A percentile compares a stretch with the other conserved stretches of the same genome.
phyloP scores from a whole-genome alignment of 2,329 filamentous ascomycete species.

The Neofusicoccum sp. region DNA sequence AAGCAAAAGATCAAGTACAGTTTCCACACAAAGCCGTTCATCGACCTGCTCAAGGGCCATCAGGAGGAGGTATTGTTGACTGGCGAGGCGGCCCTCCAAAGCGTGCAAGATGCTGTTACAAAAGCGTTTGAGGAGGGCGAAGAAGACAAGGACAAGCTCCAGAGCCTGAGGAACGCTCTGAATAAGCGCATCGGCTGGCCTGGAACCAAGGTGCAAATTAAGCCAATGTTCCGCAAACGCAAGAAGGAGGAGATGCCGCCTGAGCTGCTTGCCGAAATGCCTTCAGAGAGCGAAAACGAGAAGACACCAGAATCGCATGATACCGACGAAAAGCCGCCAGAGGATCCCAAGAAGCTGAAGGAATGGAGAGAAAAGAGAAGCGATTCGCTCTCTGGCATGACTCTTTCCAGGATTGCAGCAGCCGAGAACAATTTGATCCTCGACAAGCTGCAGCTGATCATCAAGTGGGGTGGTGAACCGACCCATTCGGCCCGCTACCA shows the following conservation, averaged over 20 bases:
- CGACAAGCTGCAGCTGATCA: constrained; percentile 95
- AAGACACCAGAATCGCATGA: neutral
- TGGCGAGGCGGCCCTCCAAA: constrained; percentile 84
- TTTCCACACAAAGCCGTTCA: constrained; percentile 95
- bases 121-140: constrained; percentile 74
- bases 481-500: constrained; percentile 97
- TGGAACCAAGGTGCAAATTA: constrained; percentile 98
- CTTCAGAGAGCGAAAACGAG: constrained; percentile 29
- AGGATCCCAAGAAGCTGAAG: constrained; percentile 26
- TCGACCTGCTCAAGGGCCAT: constrained; percentile 90
- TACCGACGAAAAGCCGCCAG: constrained; percentile 1
- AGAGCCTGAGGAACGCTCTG: constrained; percentile 79
- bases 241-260: constrained; percentile 62
- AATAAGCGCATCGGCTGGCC: constrained; percentile 92
- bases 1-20: constrained; percentile 99
- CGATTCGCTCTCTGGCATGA: constrained; percentile 86
- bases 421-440: constrained; percentile 90
- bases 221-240: constrained; percentile 96
- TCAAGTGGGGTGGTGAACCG: constrained; percentile 98
- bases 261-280: constrained; percentile 27
- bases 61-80: constrained; percentile 95
- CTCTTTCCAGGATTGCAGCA: constrained; percentile 90
- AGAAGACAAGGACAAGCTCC: constrained; percentile 87
- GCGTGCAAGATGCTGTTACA: constrained; percentile 86
- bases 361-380: constrained; percentile 50